Base-by-base conservation (phyloP, 352 stramenopile genomes). In the Globisporangium cystogenes region DNA sequence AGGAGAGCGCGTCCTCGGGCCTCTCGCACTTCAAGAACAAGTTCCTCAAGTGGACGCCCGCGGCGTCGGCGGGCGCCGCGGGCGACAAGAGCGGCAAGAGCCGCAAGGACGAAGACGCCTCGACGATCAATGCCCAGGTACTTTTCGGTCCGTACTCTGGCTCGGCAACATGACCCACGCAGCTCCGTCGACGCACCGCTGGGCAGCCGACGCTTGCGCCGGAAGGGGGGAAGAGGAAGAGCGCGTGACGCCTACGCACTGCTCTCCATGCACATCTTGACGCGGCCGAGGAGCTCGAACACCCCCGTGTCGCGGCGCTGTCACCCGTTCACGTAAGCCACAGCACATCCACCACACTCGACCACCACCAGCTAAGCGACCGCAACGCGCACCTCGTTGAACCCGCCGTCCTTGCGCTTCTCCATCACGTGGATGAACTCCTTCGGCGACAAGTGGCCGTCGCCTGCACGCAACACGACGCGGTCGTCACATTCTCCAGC, bases 401-500 rank as follows among this genome's bases (percentile, higher is more conserved):
- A 87, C 20, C 80, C 84, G 29, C 74, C 82, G 49, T 91, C 81
- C 55, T 90, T 88, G 61, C 84, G 80, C 54, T 86, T 90, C 46
- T 90, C 70, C 84, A 95, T 95, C 16, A 95, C 82, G 6, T 90
- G 65, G 45, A 95, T 83, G 55, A 95, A 93, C 48, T 95, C 84
- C 21, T 75, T 87, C 7, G 79, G 75, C 0, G 82, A 91, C 46
- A 95, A 64, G 48, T 86, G 64, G 16, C 82, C 82, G 47, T 95
- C 84, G 5, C 70, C 83, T 93, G 1, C n/a, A n/a, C n/a, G n/a
- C n/a, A n/a, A n/a, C n/a, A n/a, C n/a, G n/a, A n/a, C n/a, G n/a
- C n/a, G n/a, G n/a, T n/a, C n/a, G n/a, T n/a, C n/a, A n/a, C n/a
- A n/a, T n/a, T n/a, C n/a, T n/a, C n/a, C n/a, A n/a, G n/a, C n/a